These are phyloP conservation scores for Yamadazyma dendronema DNA, from an alignment of 1,139 yeast genomes.

Conservation along the genomic window DNA sequence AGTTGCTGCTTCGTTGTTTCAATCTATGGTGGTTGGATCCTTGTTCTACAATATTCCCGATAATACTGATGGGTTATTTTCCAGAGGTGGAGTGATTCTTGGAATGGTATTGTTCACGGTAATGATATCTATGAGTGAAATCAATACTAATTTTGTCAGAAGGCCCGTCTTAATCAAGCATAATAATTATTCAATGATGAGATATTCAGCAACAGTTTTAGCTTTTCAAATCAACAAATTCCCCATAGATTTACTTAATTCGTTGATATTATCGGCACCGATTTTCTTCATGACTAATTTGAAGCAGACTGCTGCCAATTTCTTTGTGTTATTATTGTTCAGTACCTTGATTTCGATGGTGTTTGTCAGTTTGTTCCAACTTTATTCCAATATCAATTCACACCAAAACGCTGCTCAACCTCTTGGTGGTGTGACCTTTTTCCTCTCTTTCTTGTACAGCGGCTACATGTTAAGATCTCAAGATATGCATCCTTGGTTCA, in stretches of 20 bases:
- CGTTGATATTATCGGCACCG: conserved; percentile 41
- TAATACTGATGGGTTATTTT: conserved; percentile 47
- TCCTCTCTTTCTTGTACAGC: conserved; percentile 50
- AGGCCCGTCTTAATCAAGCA: conserved; percentile 58
- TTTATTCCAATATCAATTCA: conserved; percentile 48
- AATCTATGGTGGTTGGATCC: conserved; percentile 54
- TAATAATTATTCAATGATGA: conserved; percentile 53
- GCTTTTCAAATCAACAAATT: conserved; percentile 45
- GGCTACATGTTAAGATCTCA: conserved; percentile 58
- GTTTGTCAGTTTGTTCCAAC: conserved; percentile 47
- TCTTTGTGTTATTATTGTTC: conserved; percentile 51
- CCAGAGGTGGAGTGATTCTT: conserved; percentile 58
- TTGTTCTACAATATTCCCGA: conserved; percentile 46
- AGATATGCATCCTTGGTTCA: conserved; percentile 64
- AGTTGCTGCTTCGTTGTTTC: conserved; percentile 45
- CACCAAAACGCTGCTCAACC: conserved; percentile 52
- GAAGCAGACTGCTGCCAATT: conserved; percentile 51
- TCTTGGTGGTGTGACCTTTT: conserved; percentile 45
- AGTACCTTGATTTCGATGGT: conserved; percentile 25
- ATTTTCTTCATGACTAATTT: conserved; percentile 52
- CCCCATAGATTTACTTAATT: conserved; percentile 37
- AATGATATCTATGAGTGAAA: conserved; percentile 55
- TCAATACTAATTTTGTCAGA: conserved; percentile 45
- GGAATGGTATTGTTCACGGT: conserved; percentile 53
- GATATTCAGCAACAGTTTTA: conserved; percentile 58